phyloP scores from a whole-genome alignment of 2,329 filamentous ascomycete genomes.

The Alternaria angustiovoidea region DNA sequence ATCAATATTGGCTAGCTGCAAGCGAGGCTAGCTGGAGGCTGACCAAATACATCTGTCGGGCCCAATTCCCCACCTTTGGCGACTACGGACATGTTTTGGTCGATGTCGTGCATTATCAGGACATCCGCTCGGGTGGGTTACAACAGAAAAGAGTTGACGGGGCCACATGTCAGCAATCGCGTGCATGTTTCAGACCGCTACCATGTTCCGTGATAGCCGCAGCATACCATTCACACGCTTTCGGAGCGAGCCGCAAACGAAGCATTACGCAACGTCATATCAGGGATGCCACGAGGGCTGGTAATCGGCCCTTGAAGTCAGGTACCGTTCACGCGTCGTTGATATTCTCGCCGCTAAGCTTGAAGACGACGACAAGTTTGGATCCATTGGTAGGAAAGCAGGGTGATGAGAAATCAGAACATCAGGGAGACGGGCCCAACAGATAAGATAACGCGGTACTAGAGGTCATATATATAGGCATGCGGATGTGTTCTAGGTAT shows the following conservation, averaged over 20 bases:
- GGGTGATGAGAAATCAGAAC: too few relatives aligned
- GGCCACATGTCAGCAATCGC: constrained; percentile 9
- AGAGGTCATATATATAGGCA: background rate
- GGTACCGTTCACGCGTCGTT: background rate
- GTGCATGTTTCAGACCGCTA: background rate
- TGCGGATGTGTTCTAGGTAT: background rate
- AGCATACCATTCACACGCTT: constrained; percentile 6
- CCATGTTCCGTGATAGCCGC: constrained; percentile 15
- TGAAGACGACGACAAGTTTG: background rate
- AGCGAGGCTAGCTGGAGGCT: background rate
- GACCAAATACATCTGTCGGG: background rate
- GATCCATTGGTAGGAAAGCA: background rate
- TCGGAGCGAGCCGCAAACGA: constrained; percentile 11
- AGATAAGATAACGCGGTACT: background rate
- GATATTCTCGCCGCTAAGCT: background rate
- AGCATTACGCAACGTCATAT: constrained; percentile 1
- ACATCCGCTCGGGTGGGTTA: background rate
- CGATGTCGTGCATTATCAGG: constrained; percentile 17
- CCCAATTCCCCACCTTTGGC: background rate
- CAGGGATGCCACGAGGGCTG: constrained; percentile 7
- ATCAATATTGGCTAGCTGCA: background rate
- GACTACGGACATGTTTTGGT: background rate
- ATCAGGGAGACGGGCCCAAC: background rate
- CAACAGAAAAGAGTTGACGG: background rate
- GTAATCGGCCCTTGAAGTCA: constrained; percentile 3